Evolutionary conservation across 176 grass and related monocot species (phyloP), one percentile per base, ranked within the genome.

Genomic region (Oryza australiensis): DNA sequence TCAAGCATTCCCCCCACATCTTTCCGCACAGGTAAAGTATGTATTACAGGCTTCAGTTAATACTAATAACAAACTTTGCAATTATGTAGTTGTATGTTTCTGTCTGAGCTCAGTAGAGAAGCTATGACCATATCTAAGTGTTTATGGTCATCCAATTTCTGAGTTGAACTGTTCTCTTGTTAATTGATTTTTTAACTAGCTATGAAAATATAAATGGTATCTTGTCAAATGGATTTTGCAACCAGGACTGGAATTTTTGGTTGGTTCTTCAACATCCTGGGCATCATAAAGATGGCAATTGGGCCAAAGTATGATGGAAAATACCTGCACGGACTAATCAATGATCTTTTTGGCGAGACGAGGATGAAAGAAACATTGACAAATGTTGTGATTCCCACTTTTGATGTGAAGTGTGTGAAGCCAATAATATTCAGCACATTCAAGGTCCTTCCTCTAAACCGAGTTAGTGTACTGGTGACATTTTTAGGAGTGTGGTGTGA

Each of bases 341-440:
- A 33, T 10, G 80, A 38, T 67, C 64, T 76, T 35, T 62, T 90
- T 18, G 68, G 68, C 0, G 22, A 88, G 33, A 82, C 7, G 3
- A 85, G 73, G 70, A 16, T 88, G 16, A 68, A 79, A 75, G 73
- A 86, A 40, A 80, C 85, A 63, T 23, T 90, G 72, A 90, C 88
- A n/a, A 86, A 88, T 48, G 32, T 90, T 33, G 80, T 88, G 5
- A 88, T 91, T 46, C 88, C 88, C 11, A 86, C 91, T 62, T 94
- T 88, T 9, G 91, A 90, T 66, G 64, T 90, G 43, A 82, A 53
- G 33, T 23, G 73, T 53, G 66, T 88, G 29, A 72, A 91, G 48
- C 86, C 92, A 66, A 76, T 65, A 29, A 86, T 94, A 29, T 94
- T 91, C 82, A 85, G 74, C 83, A 78, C 83, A 78, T 85, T 78